Evolutionary conservation across 257 asterid species (phyloP), one percentile per base, ranked within the genome.

Genomic region (Penstemon eatonii): DNA sequence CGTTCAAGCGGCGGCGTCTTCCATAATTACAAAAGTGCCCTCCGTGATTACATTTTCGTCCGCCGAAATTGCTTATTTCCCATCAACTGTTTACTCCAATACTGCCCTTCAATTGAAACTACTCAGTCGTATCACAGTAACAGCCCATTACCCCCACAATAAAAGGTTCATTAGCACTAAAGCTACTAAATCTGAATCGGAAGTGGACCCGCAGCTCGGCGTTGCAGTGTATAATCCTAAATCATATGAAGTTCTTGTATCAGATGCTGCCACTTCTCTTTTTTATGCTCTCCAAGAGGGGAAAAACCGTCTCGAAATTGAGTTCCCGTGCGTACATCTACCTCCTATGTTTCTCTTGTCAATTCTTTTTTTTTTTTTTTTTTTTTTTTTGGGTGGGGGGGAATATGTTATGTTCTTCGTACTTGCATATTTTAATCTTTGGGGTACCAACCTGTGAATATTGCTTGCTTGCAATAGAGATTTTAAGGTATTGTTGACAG

Each of bases 211-310:
- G 0, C 86, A 76, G 85, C 77, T 75, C 45, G 99, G 99, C 0
- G 99, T 94, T 41, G 69, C 97, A 4, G 87, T 94, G 62, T 94
- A 94, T 85, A 94, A 91, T 84, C 97, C 99, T 65, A 86, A 61
- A 60, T 90, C 99, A 0, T 94, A 94, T 12, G 87, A 89, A 55
- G 90, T 91, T 44, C 96, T 94, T 50, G 92, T 83, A 5, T 63
- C 91, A 3, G 99, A 93, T 78, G 99, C 99, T 18, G 92, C 97
- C 56, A 78, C 80, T 73, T 81, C 89, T 52, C 95, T 93, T 19
- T 78, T 49, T 79, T 78, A 64, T 67, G 97, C 97, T 56, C 96
- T 93, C 10, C 85, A 80, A 33, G 91, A 93, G 3, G 99, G 96
- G 44, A 93, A 79, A 78, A 79, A 41, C 40, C 89, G 96, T 0